Conservation (phyloP, 148 eudicot genomes). For the Hydrangea macrophylla region DNA sequence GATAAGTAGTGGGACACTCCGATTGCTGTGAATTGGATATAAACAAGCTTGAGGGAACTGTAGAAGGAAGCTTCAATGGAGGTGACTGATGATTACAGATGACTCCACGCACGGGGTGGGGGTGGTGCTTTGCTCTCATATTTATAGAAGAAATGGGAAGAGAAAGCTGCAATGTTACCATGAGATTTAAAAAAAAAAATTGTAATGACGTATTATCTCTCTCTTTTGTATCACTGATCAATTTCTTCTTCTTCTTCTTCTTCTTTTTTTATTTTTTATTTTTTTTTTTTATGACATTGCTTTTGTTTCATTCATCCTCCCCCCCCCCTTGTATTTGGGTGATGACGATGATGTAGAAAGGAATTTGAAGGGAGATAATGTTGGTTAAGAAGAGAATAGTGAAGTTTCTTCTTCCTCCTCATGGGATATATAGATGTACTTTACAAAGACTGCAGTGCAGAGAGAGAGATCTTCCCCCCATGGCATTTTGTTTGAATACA, state of each 20-base stretch:
- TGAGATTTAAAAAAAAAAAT: constrained; percentile 17
- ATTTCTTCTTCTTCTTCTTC: too few species aligned
- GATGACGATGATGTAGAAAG: constrained; percentile 11
- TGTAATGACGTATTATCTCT: not conserved
- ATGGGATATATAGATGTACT: too few species aligned
- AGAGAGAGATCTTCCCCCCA: too few species aligned
- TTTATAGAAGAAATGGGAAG: too few species aligned
- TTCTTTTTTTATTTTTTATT: too few species aligned
- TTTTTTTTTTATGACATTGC: too few species aligned
- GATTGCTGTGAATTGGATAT: too few species aligned
- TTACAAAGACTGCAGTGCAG: too few species aligned
- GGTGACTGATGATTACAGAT: constrained; percentile 3
- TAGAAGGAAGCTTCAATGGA: constrained; percentile 11
- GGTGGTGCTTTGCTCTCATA: too few species aligned
- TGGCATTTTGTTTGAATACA: too few species aligned
- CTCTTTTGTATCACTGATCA: constrained; percentile 6
- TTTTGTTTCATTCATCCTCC: not conserved
- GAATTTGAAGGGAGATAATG: constrained; percentile 14
- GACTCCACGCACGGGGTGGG: constrained; percentile 3
- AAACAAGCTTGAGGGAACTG: too few species aligned
- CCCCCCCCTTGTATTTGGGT: not conserved
- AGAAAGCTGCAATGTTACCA: constrained; percentile 34
- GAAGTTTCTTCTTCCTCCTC: too few species aligned
- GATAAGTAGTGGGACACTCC: constrained; percentile 19
- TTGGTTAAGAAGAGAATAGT: constrained; percentile 34